Percentiles rank a stretch among this genome's conserved stretches.
Evolutionary conservation across 2,329 filamentous ascomycete species (phyloP).

Genomic region (Domatiomyces catenatus): DNA sequence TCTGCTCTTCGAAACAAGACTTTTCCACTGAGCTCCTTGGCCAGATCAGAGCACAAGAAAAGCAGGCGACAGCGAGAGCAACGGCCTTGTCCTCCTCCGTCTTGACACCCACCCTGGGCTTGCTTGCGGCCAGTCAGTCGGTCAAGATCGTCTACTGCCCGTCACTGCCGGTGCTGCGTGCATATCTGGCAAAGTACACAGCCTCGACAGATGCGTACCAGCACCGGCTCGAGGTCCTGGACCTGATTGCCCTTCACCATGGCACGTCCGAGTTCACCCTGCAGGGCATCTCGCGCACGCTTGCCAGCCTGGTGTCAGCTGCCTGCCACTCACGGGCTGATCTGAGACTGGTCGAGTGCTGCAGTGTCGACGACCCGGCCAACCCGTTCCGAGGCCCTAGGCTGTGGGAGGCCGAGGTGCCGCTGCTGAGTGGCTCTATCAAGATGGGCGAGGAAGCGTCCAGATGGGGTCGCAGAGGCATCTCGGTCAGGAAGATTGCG

Average conservation of each 20-base stretch:
- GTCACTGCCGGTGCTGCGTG: slow-evolving; percentile 61
- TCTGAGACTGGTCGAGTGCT: slow-evolving; percentile 29
- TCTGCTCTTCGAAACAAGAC: slow-evolving; percentile 49
- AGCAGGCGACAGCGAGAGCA: slow-evolving; percentile 6
- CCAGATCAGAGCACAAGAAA: slow-evolving; percentile 27
- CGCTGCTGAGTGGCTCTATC: slow-evolving; percentile 45
- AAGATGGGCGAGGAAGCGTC: slow-evolving; percentile 35
- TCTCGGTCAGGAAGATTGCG: slow-evolving; percentile 43
- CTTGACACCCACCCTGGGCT: slow-evolving; percentile 49
- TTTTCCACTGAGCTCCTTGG: slow-evolving; percentile 48
- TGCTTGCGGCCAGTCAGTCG: slow-evolving; percentile 52
- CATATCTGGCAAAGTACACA: slow-evolving; percentile 47
- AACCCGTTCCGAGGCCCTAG: slow-evolving; percentile 21
- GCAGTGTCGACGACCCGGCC: slow-evolving; percentile 19
- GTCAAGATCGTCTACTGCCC: slow-evolving; percentile 59
- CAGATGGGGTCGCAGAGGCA: slow-evolving; percentile 42
- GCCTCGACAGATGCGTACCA: slow-evolving; percentile 3
- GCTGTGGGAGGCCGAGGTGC: slow-evolving; percentile 38
- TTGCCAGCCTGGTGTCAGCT: slow-evolving; percentile 27
- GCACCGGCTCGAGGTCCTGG: slow-evolving; percentile 26
- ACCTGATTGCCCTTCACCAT: slow-evolving; percentile 28
- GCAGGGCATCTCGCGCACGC: slow-evolving; percentile 32
- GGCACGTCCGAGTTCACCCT: slow-evolving; percentile 32
- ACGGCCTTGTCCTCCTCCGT: slow-evolving; percentile 23
- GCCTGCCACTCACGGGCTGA: slow-evolving; percentile 19